These are phyloP conservation scores for Sclerotiophoma versabilis DNA, from an alignment of 2,329 filamentous ascomycete genomes.

Conservation along the genomic window DNA sequence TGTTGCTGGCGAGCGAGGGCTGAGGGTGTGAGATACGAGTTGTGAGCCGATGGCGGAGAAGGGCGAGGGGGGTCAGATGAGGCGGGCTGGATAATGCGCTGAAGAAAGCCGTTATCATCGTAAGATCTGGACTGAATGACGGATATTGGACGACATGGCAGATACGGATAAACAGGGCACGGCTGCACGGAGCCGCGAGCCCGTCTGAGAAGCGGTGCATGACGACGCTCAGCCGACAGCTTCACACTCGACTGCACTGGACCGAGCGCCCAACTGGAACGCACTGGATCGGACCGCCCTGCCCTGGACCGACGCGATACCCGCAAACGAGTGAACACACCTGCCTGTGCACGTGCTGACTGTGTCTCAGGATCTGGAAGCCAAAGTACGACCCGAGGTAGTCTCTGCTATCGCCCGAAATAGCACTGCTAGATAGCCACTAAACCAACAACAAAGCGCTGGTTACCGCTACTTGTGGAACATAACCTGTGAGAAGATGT, in stretches of 20 bases:
- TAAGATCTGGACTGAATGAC: constrained; percentile 12
- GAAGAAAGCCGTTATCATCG: constrained; percentile 18
- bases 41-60: constrained; percentile 7
- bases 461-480: too few relatives aligned
- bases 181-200: constrained; percentile 3
- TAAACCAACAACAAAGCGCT: too few relatives aligned
- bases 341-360: constrained; percentile 39
- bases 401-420: neutral
- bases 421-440: neutral
- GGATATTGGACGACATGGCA: constrained; percentile 6
- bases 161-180: constrained; percentile 17
- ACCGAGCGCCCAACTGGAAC: neutral
- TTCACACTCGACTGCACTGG: neutral
- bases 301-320: neutral
- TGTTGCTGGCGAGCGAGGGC: constrained; percentile 33
- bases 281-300: neutral
- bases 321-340: constrained; percentile 4
- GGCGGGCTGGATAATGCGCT: constrained; percentile 4
- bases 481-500: too few relatives aligned
- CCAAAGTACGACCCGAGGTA: constrained; percentile 79
- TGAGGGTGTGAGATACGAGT: constrained; percentile 17
- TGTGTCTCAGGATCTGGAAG: constrained; percentile 85
- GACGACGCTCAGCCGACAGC: neutral
- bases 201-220: neutral
- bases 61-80: constrained; percentile 2